phyloP scores from a whole-genome alignment of 345 rosid genomes.

The Eutrema japonicum region DNA sequence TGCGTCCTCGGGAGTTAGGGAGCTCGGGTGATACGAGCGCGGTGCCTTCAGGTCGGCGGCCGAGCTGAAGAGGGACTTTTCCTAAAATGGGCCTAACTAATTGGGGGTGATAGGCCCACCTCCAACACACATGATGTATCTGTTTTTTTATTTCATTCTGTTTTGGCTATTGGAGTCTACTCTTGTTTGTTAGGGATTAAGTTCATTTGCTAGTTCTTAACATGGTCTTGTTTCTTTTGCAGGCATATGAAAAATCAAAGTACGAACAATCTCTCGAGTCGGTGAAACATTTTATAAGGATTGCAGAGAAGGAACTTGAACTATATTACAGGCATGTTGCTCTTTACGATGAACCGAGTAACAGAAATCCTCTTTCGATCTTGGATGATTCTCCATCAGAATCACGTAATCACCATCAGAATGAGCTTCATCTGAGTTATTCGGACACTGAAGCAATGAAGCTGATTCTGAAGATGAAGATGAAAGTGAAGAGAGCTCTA shows the following conservation, averaged over 20 bases:
- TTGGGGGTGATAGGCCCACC: no score
- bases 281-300: conserved; percentile 71
- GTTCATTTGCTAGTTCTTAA: neutral
- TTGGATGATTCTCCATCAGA: conserved; percentile 53
- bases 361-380: conserved; percentile 59
- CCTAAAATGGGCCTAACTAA: no score
- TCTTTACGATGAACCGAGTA: conserved; percentile 71
- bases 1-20: no score
- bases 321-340: conserved; percentile 74
- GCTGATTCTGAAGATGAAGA: conserved; percentile 39
- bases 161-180: neutral
- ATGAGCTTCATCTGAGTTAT: conserved; percentile 31
- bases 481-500: conserved; percentile 21
- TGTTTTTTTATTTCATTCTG: neutral
- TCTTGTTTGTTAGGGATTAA: neutral
- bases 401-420: conserved; percentile 30
- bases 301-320: conserved; percentile 83
- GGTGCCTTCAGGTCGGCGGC: no score
- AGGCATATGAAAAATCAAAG: conserved; percentile 88
- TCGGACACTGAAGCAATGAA: no score
- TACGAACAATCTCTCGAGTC: conserved; percentile 91
- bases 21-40: no score
- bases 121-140: no score
- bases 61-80: no score
- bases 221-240: conserved; percentile 33